These are phyloP conservation scores for Aureobasidium sp. DNA, from an alignment of 2,329 filamentous ascomycete species.

Conservation along the genomic window DNA sequence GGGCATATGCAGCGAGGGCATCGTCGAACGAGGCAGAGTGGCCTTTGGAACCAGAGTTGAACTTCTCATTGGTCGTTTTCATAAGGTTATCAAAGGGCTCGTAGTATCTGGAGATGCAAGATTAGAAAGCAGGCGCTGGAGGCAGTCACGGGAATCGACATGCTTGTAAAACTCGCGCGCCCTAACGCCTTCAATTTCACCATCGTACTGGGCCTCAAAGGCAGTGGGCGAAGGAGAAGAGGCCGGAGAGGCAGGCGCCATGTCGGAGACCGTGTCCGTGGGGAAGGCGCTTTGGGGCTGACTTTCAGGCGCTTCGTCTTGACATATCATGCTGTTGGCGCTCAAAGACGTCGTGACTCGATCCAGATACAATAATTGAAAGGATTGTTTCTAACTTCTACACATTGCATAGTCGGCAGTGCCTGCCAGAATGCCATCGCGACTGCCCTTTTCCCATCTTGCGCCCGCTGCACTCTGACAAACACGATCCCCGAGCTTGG, in stretches of 20 bases:
- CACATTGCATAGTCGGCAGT: too few relatives aligned
- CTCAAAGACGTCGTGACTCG: too few relatives aligned
- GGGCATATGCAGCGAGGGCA: conserved; percentile 28
- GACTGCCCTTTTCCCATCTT: not conserved
- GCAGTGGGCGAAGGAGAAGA: not conserved
- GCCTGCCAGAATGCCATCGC: not conserved
- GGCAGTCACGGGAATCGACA: not conserved
- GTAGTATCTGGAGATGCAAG: not conserved
- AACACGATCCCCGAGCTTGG: not conserved
- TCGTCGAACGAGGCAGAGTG: conserved; percentile 26
- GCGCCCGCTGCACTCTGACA: not conserved
- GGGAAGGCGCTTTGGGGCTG: not conserved
- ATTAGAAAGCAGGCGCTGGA: not conserved
- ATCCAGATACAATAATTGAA: too few relatives aligned
- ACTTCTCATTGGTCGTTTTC: not conserved
- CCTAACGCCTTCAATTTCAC: conserved; percentile 4
- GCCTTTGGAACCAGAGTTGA: not conserved
- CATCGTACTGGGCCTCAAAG: not conserved
- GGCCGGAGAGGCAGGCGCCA: not conserved
- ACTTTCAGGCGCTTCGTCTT: too few relatives aligned
- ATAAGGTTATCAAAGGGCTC: conserved; percentile 5
- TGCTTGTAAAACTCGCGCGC: conserved; percentile 12
- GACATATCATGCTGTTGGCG: too few relatives aligned
- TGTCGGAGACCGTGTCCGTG: not conserved
- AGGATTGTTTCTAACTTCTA: too few relatives aligned